Percentiles rank a stretch among this genome's conserved stretches.
These are phyloP conservation scores for Chalciporus pseudorubinellus DNA, from an alignment of 768 basidiomycete species.

Conservation along the genomic window DNA sequence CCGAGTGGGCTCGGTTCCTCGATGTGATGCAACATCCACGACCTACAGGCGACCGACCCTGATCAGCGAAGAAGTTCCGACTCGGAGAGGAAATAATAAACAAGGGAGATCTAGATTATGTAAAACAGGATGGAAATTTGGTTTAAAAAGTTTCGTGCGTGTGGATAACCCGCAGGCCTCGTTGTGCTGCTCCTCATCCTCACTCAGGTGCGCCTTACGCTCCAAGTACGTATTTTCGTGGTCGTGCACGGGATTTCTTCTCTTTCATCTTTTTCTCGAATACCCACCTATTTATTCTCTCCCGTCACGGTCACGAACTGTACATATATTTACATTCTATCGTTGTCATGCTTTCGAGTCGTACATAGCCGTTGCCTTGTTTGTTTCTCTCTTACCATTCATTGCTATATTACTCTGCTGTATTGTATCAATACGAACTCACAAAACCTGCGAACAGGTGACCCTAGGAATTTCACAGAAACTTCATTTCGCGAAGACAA, in stretches of 20 bases:
- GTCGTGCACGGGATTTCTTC: slow-evolving; percentile 16
- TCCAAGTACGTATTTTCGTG: slow-evolving; percentile 23
- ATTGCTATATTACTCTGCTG: slow-evolving; percentile 21
- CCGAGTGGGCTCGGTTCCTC: slow-evolving; percentile 68
- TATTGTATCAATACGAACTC: slow-evolving; percentile 17
- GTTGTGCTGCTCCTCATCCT: slow-evolving; percentile 8
- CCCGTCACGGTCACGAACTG: slow-evolving; percentile 18
- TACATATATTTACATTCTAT: slow-evolving; percentile 18
- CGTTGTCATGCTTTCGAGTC: slow-evolving; percentile 1
- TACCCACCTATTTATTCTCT: slow-evolving; percentile 15
- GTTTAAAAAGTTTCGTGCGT: neutral
- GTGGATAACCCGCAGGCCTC: neutral
- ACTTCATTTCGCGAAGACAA: slow-evolving; percentile 10
- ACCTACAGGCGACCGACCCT: slow-evolving; percentile 29
- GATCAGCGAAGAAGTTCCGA: slow-evolving; percentile 2
- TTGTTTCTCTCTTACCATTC: slow-evolving; percentile 3
- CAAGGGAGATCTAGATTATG: slow-evolving; percentile 20
- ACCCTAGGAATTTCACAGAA: slow-evolving; percentile 1
- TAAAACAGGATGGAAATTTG: slow-evolving; percentile 29
- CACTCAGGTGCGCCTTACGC: neutral
- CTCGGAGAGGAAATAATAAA: neutral
- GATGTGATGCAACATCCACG: slow-evolving; percentile 58
- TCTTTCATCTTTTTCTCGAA: neutral
- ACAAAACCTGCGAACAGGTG: neutral
- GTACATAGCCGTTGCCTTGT: slow-evolving; percentile 12